Evolutionary conservation across 2,329 filamentous ascomycete species (phyloP).

Genomic region (Fusarium sarcochroum): DNA sequence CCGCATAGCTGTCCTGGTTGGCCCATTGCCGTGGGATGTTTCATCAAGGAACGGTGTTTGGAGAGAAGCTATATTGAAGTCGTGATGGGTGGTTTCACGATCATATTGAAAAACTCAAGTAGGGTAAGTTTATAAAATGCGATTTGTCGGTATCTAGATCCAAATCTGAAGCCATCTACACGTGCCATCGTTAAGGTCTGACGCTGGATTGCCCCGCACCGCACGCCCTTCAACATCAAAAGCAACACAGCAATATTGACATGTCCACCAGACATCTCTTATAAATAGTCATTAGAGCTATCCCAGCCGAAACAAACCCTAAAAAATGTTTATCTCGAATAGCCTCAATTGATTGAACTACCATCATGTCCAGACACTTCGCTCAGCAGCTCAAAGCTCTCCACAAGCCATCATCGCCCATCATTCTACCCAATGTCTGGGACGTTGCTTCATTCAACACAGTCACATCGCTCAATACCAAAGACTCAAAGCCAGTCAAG

Average conservation of each 20-base stretch:
- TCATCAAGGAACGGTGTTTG: background rate
- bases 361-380: conserved; percentile 48
- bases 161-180: too few species aligned
- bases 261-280: too few species aligned
- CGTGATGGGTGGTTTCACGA: too few species aligned
- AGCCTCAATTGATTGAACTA: background rate
- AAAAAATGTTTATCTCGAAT: background rate
- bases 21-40: background rate
- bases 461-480: conserved; percentile 60
- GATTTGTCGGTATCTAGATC: too few species aligned
- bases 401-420: conserved; percentile 64
- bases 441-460: conserved; percentile 64
- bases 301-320: too few species aligned
- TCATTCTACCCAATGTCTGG: conserved; percentile 70
- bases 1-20: conserved; percentile 12
- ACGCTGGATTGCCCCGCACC: too few species aligned
- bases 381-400: conserved; percentile 59
- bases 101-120: too few species aligned
- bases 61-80: background rate
- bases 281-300: too few species aligned
- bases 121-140: too few species aligned
- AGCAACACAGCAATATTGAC: too few species aligned
- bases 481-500: conserved; percentile 53
- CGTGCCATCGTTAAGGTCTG: too few species aligned
- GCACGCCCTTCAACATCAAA: too few species aligned